phyloP scores from a whole-genome alignment of 306 rosid genomes.

The Comarum palustre region DNA sequence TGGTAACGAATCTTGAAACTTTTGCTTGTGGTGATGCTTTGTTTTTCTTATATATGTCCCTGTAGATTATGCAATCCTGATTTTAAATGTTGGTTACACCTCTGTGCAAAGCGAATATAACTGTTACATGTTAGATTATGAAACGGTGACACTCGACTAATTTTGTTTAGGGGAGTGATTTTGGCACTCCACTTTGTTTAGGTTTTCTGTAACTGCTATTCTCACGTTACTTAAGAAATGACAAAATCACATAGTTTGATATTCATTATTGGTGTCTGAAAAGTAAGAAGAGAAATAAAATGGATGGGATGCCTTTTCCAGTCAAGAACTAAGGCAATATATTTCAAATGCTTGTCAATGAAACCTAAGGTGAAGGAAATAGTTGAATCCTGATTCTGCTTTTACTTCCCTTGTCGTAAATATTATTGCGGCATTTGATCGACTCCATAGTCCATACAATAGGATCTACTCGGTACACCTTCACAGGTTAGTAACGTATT shows the following conservation, averaged over 20 bases:
- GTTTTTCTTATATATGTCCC: conserved; percentile 13
- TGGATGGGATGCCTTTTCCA: not conserved
- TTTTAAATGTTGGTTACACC: not conserved
- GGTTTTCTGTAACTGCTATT: not conserved
- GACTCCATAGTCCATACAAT: not conserved
- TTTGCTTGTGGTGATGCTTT: conserved; percentile 22
- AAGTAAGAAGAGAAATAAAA: not conserved
- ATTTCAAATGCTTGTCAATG: not conserved
- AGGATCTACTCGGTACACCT: not conserved
- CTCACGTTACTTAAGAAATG: not conserved
- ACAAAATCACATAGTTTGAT: not conserved
- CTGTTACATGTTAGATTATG: not conserved
- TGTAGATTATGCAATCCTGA: conserved; percentile 22
- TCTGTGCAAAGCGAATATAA: not conserved
- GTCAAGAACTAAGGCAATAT: not conserved
- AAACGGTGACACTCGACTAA: not conserved
- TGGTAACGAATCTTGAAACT: conserved; percentile 23
- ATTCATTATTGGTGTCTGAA: not conserved
- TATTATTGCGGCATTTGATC: not conserved
- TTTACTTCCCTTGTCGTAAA: not conserved
- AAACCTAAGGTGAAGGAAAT: not conserved
- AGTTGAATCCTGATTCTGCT: not conserved
- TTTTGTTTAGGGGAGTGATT: not conserved
- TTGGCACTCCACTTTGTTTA: not conserved
- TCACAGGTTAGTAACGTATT: not conserved